Percentiles rank a stretch among this genome's conserved stretches.
These are phyloP conservation scores for Chaetoceros tenuissimus DNA, from an alignment of 108 stramenopile species.

Conservation along the genomic window DNA sequence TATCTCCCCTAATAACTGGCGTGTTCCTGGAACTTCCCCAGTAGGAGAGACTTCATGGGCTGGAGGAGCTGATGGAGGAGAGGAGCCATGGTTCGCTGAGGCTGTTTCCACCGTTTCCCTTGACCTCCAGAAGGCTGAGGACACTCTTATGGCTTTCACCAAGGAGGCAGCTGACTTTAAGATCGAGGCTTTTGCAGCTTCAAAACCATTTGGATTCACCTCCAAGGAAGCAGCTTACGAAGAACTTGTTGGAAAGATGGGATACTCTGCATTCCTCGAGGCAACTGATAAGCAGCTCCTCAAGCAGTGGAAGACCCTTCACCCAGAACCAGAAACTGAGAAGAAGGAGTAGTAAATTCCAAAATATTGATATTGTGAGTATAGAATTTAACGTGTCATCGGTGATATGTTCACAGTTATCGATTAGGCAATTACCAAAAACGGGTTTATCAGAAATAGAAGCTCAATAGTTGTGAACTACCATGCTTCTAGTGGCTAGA, in stretches of 20 bases:
- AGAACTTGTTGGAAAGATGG: constrained; percentile 67
- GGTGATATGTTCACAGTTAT: too few species aligned
- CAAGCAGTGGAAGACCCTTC: constrained; percentile 67
- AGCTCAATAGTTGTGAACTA: too few species aligned
- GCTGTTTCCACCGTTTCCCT: constrained; percentile 84
- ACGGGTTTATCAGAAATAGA: too few species aligned
- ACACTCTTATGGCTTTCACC: constrained; percentile 85
- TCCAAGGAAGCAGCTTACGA: constrained; percentile 50
- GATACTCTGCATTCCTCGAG: constrained; percentile 81
- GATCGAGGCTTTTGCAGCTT: constrained; percentile 67
- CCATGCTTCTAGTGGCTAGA: too few species aligned
- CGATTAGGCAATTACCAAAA: too few species aligned
- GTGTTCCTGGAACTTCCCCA: constrained; percentile 82
- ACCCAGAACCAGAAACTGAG: constrained; percentile 40
- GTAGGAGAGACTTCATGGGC: constrained; percentile 69
- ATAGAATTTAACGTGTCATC: too few species aligned
- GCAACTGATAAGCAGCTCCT: constrained; percentile 58
- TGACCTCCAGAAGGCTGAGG: constrained; percentile 77
- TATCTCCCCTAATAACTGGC: constrained; percentile 80
- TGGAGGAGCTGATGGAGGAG: constrained; percentile 82
- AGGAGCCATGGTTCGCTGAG: constrained; percentile 90
- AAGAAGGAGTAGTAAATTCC: too few species aligned
- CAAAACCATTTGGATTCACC: constrained; percentile 47
- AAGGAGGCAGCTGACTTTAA: constrained; percentile 86
- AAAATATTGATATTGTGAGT: too few species aligned